A percentile compares a stretch with the other conserved stretches of the same genome.
Conservation (phyloP, 495 filamentous ascomycete genomes). For the Pseudomonodictys pantanalensis region DNA sequence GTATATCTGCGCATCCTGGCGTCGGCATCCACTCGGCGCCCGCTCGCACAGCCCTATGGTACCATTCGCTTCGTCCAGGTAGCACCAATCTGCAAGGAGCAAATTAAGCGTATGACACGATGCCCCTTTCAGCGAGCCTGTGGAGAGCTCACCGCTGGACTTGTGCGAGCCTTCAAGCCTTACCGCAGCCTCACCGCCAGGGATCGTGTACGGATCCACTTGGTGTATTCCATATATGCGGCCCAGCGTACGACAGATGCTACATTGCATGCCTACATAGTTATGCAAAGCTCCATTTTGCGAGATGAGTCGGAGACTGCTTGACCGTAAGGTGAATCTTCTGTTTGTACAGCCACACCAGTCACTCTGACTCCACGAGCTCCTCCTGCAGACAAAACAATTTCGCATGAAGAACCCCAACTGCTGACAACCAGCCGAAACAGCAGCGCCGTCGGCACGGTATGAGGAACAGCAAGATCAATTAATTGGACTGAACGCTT, state of each 20-base stretch:
- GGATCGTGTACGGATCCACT: neutral
- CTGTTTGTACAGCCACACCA: neutral
- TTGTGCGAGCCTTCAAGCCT: slow-evolving; percentile 15
- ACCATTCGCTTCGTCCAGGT: slow-evolving; percentile 15
- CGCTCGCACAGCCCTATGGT: slow-evolving; percentile 27
- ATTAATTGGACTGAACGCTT: neutral
- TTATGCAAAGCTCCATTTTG: neutral
- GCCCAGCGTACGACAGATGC: neutral
- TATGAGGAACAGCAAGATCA: neutral
- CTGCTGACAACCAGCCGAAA: neutral
- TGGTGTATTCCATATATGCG: slow-evolving; percentile 26
- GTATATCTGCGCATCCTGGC: neutral
- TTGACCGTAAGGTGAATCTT: too few species aligned
- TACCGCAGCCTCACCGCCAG: slow-evolving; percentile 16
- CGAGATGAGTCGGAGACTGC: neutral
- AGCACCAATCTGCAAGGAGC: slow-evolving; percentile 8
- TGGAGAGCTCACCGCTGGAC: slow-evolving; percentile 15
- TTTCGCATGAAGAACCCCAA: neutral
- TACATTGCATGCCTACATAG: slow-evolving; percentile 10
- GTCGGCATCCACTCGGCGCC: neutral
- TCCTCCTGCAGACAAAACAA: too few species aligned
- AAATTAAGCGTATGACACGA: slow-evolving; percentile 10
- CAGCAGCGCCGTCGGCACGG: neutral
- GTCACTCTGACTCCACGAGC: too few species aligned
- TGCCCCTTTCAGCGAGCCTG: neutral